A percentile compares a stretch with the other conserved stretches of the same genome.
Conservation (phyloP, 75 land plant genomes). For the Chamaecyparis obtusa region DNA sequence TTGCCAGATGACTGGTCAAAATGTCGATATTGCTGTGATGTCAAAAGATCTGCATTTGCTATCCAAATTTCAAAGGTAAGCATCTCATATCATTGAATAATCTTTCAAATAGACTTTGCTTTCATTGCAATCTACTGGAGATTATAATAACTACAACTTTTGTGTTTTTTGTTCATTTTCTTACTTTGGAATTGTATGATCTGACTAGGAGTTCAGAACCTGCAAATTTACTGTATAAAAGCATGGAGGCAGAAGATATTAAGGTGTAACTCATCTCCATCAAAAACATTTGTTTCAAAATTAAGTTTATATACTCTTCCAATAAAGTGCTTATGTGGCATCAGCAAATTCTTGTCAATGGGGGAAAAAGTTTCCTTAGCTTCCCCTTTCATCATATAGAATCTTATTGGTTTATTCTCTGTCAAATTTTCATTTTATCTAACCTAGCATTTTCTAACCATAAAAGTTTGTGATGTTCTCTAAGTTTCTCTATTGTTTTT, state of each 20-base stretch:
- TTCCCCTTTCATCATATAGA: not conserved
- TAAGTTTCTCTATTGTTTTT: not conserved
- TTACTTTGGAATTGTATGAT: not conserved
- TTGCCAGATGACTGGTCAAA: not conserved
- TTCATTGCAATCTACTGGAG: not conserved
- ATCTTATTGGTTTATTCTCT: not conserved
- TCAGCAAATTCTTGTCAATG: not conserved
- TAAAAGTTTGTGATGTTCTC: not conserved
- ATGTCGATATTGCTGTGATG: not conserved
- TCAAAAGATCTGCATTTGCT: not conserved
- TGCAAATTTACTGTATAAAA: not conserved
- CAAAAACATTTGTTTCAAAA: not conserved
- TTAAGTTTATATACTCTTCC: not conserved
- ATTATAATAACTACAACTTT: not conserved
- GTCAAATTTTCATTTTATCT: not conserved
- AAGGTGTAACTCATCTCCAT: not conserved
- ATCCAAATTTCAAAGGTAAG: not conserved
- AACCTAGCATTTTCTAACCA: not conserved
- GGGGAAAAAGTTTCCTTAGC: not conserved
- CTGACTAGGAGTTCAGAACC: not conserved
- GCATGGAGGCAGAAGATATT: constrained; percentile 5
- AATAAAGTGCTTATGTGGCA: not conserved
- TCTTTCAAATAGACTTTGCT: not conserved
- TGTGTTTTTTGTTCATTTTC: not conserved
- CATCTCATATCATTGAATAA: not conserved